phyloP scores from a whole-genome alignment of 2,329 filamentous ascomycete species.

The Apiospora pterosperma region DNA sequence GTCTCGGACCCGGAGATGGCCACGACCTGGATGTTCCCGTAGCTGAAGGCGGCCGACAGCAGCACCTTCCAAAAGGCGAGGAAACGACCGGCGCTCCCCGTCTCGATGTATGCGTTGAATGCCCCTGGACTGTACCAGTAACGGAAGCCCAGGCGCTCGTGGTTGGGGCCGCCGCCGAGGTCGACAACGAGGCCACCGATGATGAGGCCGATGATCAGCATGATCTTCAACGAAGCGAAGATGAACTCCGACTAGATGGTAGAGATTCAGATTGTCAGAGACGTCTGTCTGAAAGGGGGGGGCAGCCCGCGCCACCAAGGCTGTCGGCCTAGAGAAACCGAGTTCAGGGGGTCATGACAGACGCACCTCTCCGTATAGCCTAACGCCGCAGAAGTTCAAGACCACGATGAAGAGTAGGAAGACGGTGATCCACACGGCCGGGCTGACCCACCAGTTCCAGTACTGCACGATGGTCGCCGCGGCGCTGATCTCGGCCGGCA shows the following conservation, averaged over 20 bases:
- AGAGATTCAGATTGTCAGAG: not conserved
- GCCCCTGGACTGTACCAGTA: slow-evolving; percentile 7
- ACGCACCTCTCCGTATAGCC: slow-evolving; percentile 1
- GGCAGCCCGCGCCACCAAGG: not conserved
- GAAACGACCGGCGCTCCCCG: not conserved
- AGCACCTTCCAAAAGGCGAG: slow-evolving; percentile 4
- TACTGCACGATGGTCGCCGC: slow-evolving; percentile 74
- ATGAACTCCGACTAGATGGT: slow-evolving; percentile 4
- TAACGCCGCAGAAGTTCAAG: slow-evolving; percentile 1
- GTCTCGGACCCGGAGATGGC: slow-evolving; percentile 55
- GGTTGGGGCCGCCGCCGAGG: slow-evolving; percentile 3
- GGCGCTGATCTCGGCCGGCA: slow-evolving; percentile 22
- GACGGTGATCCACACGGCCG: slow-evolving; percentile 69
- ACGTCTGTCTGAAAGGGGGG: not conserved
- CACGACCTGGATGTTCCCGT: slow-evolving; percentile 48
- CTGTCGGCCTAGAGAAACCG: not conserved
- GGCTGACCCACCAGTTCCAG: slow-evolving; percentile 60
- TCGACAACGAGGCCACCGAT: not conserved
- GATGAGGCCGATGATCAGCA: slow-evolving; percentile 7
- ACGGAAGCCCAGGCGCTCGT: slow-evolving; percentile 4
- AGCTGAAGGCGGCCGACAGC: slow-evolving; percentile 31
- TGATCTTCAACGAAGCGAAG: slow-evolving; percentile 5
- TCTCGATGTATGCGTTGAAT: slow-evolving; percentile 3
- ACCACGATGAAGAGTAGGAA: slow-evolving; percentile 65
- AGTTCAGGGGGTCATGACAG: not conserved